Evolutionary conservation across 768 basidiomycete genomes (phyloP), one percentile per base, ranked within the genome.

Genomic region (Asterophora lycoperdoides): DNA sequence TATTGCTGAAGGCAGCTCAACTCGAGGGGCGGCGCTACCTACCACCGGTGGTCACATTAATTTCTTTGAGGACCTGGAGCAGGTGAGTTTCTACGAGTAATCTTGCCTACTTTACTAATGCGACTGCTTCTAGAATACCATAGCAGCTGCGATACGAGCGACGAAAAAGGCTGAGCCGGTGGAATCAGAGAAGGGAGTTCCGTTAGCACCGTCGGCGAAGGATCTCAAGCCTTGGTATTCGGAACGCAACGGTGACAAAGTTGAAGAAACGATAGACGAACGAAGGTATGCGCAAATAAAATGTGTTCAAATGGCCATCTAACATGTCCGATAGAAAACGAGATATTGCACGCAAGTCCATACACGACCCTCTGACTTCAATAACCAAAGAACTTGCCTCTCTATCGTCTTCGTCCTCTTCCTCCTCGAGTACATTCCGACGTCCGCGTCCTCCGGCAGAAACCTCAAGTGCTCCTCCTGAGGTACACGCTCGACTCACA

Each of bases 221-320:
- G 90, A 93, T 53, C 76, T 89, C 9, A 83, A 80, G 18, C 89
- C 89, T 5, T 93, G 89, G 89, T 93, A 93, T 62, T 75, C 75
- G 13, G 65, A 55, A 52, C 43, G 54, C 37, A 46, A 38, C 10
- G 44, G 23, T 23, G 48, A 53, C 29, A 41, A 17, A 17, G 26
- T 40, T 10, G 60, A 58, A 18, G 60, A 64, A 38, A 54, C 57
- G 4, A 20, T 53, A 9, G 57, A 65, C 44, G 60, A 68, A 37
- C 53, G 57, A 64, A 63, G 72, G 77, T 76, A 48, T 30, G 65
- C 52, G 33, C 5, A 17, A 2, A 6, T 13, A 17, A 32, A 28
- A 13, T 41, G 10, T 44, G 1, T 11, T 13, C 7, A 33, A 8
- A n/a, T 19, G 28, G 6, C 28, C 14, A 18, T 17, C 36, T 34